Evolutionary conservation across 2,329 filamentous ascomycete species (phyloP).

Genomic region (Scleromitrula shiraiana): DNA sequence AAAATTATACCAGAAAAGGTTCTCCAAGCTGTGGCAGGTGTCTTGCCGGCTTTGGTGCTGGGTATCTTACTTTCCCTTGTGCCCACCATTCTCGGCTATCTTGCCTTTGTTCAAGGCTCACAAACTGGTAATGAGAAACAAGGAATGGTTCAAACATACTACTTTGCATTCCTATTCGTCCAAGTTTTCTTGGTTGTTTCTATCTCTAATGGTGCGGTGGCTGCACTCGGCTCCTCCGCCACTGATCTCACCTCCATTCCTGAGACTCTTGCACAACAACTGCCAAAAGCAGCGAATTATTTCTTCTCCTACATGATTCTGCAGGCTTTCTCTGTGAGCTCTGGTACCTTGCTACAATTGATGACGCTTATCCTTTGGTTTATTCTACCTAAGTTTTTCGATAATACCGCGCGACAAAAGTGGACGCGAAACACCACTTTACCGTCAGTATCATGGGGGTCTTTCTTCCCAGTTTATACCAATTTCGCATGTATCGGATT

Average conservation of each 20-base stretch:
- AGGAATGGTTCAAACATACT: slow-evolving; percentile 83
- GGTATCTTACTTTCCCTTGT: slow-evolving; percentile 72
- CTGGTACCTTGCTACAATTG: slow-evolving; percentile 79
- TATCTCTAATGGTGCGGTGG: slow-evolving; percentile 67
- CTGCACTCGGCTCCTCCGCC: slow-evolving; percentile 45
- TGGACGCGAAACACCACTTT: slow-evolving; percentile 78
- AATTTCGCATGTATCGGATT: slow-evolving; percentile 90
- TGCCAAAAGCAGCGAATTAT: slow-evolving; percentile 87
- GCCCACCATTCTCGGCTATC: slow-evolving; percentile 66
- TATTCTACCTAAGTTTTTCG: slow-evolving; percentile 68
- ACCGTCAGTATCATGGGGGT: slow-evolving; percentile 76
- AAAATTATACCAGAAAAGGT: slow-evolving; percentile 56
- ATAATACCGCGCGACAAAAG: slow-evolving; percentile 75
- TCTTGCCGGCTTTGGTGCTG: slow-evolving; percentile 71
- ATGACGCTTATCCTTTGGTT: slow-evolving; percentile 75
- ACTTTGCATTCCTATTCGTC: slow-evolving; percentile 89
- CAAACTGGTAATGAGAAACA: slow-evolving; percentile 75
- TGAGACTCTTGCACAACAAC: slow-evolving; percentile 62
- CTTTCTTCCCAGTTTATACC: slow-evolving; percentile 92
- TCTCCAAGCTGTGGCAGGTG: slow-evolving; percentile 64
- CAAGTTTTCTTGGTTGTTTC: slow-evolving; percentile 93
- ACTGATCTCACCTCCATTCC: slow-evolving; percentile 56
- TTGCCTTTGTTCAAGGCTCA: slow-evolving; percentile 67
- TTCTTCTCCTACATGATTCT: slow-evolving; percentile 99
- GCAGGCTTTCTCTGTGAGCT: slow-evolving; percentile 84